phyloP scores from a whole-genome alignment of 805 yeast species.

The Cyberlindnera subsufficiens region DNA sequence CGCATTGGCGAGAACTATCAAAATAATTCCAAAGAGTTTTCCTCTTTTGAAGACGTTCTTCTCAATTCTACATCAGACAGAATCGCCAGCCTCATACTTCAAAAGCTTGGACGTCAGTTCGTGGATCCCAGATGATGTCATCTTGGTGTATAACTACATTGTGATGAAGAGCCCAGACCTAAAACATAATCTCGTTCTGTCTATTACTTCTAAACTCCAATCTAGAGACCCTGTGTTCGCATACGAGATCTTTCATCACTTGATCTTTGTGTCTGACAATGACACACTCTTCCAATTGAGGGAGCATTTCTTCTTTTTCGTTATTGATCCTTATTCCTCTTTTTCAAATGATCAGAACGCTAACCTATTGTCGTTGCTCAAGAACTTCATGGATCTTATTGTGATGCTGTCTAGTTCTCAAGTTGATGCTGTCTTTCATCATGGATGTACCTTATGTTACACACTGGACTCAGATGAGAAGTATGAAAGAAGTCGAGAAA shows the following conservation, averaged over 20 bases:
- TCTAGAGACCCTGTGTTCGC: constrained; percentile 4
- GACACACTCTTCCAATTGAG: constrained; percentile 2
- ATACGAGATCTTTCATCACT: not conserved
- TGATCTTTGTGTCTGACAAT: not conserved
- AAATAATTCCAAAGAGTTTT: constrained; percentile 5
- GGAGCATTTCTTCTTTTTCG: constrained; percentile 12
- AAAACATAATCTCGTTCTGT: not conserved
- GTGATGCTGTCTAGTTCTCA: not conserved
- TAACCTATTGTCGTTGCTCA: constrained; percentile 1
- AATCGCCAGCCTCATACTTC: not conserved
- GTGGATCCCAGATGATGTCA: constrained; percentile 1
- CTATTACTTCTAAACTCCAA: constrained; percentile 1
- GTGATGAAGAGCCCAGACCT: not conserved
- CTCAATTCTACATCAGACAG: constrained; percentile 3
- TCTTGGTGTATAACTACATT: not conserved
- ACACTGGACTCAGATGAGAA: not conserved
- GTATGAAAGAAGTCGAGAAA: not conserved
- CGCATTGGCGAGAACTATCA: constrained; percentile 9
- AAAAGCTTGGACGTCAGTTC: not conserved
- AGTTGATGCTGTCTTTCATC: constrained; percentile 1
- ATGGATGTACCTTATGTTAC: constrained; percentile 6
- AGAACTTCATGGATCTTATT: not conserved
- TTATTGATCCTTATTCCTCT: constrained; percentile 7
- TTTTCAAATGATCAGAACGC: constrained; percentile 1
- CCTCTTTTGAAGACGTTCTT: constrained; percentile 11